phyloP scores from a whole-genome alignment of 305 asterid species.

The Fraxinus greggii region DNA sequence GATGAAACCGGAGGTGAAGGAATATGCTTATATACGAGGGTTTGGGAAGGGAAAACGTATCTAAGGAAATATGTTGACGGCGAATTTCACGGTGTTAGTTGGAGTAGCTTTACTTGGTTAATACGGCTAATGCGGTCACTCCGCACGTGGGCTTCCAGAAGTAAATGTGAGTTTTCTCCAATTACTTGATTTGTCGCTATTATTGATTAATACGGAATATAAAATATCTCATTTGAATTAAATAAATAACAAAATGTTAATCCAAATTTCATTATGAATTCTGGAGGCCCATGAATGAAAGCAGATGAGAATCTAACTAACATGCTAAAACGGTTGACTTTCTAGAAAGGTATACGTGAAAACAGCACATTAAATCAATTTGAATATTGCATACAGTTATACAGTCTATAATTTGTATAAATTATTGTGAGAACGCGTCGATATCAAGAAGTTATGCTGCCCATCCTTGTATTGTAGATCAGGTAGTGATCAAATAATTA shows the following conservation, averaged over 20 bases:
- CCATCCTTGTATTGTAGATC: neutral
- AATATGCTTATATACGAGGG: conserved; percentile 22
- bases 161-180: neutral
- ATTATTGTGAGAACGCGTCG: neutral
- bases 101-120: neutral
- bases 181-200: neutral
- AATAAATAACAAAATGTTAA: neutral
- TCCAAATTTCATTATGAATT: neutral
- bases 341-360: neutral
- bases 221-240: neutral
- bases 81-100: conserved; percentile 1
- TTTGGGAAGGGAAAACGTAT: neutral
- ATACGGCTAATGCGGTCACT: conserved; percentile 7
- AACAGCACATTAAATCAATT: neutral
- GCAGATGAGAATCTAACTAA: neutral
- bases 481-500: neutral
- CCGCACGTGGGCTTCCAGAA: conserved; percentile 34
- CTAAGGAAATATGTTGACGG: neutral
- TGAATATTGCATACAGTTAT: neutral
- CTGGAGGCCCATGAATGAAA: neutral
- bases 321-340: neutral
- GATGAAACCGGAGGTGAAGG: conserved; percentile 5
- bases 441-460: neutral
- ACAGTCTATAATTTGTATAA: neutral
- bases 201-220: neutral